Evolutionary conservation across 805 yeast genomes (phyloP).

Genomic region (Zygosaccharomyces rouxii): DNA sequence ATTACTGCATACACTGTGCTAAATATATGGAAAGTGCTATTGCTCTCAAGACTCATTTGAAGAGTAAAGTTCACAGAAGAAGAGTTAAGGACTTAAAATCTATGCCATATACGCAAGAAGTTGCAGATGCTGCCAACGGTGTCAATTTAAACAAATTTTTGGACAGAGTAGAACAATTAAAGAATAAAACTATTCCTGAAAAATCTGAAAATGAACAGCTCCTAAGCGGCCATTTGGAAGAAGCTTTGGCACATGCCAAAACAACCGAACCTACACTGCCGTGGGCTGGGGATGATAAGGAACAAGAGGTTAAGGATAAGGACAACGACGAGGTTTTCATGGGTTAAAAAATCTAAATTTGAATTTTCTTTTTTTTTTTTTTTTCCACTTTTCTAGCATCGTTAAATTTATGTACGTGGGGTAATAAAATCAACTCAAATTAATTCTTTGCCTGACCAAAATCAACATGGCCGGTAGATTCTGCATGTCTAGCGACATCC

Average conservation of each 20-base stretch:
- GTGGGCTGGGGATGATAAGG: constrained; percentile 16
- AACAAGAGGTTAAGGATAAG: constrained; percentile 11
- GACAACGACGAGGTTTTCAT: constrained; percentile 18
- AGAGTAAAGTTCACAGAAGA: constrained; percentile 79
- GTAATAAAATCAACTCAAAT: constrained; percentile 1
- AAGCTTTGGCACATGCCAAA: constrained; percentile 25
- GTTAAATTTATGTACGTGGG: constrained; percentile 6
- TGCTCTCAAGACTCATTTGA: constrained; percentile 68
- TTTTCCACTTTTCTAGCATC: background rate
- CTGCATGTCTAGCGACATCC: constrained; percentile 62
- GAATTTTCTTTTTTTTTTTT: background rate
- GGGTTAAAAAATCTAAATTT: constrained; percentile 8
- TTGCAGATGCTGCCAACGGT: constrained; percentile 90
- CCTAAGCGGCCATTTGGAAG: constrained; percentile 30
- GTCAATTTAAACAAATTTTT: constrained; percentile 63
- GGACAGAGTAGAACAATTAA: constrained; percentile 57
- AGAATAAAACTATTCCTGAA: constrained; percentile 46
- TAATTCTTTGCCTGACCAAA: constrained; percentile 49
- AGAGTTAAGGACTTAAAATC: constrained; percentile 69
- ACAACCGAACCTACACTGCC: constrained; percentile 36
- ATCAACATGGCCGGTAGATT: constrained; percentile 51
- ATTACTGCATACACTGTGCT: constrained; percentile 91
- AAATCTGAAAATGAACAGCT: constrained; percentile 41
- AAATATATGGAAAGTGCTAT: constrained; percentile 78
- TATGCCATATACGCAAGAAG: constrained; percentile 82